Conservation (phyloP, 2,329 filamentous ascomycete species). For the Fusarium pininemorale region DNA sequence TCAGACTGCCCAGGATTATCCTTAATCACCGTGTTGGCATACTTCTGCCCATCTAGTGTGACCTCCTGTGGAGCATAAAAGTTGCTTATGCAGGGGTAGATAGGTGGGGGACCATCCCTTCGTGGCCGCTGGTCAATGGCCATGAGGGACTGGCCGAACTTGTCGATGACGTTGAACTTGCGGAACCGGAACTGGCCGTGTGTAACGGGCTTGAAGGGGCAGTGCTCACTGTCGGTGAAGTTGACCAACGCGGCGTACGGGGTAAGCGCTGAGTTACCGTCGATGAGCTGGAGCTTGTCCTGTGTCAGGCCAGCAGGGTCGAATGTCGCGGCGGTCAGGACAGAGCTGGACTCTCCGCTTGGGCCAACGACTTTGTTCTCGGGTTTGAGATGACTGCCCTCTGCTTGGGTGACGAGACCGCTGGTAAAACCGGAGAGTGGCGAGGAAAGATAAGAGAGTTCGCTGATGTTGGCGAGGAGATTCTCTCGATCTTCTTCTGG, state of each 20-base stretch:
- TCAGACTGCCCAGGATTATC: slow-evolving; percentile 38
- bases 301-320: slow-evolving; percentile 27
- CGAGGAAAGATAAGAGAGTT: slow-evolving; percentile 38
- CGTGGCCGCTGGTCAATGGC: slow-evolving; percentile 41
- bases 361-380: slow-evolving; percentile 25
- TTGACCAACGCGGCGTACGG: slow-evolving; percentile 48
- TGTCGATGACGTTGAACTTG: slow-evolving; percentile 60
- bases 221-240: slow-evolving; percentile 30
- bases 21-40: slow-evolving; percentile 37
- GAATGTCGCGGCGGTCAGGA: not conserved
- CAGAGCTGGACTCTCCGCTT: not conserved
- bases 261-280: slow-evolving; percentile 40
- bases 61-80: slow-evolving; percentile 45
- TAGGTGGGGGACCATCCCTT: slow-evolving; percentile 4
- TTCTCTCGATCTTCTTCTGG: slow-evolving; percentile 1
- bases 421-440: slow-evolving; percentile 47
- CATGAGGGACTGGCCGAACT: slow-evolving; percentile 55
- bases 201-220: slow-evolving; percentile 55
- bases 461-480: not conserved
- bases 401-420: slow-evolving; percentile 45
- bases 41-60: slow-evolving; percentile 33
- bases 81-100: slow-evolving; percentile 50
- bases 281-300: not conserved
- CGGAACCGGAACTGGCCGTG: slow-evolving; percentile 59
- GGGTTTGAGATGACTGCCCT: slow-evolving; percentile 55